Percentiles rank a stretch among this genome's conserved stretches.
phyloP scores from a whole-genome alignment of 2,329 filamentous ascomycete species.

The Penicillium fuscoglaucum region DNA sequence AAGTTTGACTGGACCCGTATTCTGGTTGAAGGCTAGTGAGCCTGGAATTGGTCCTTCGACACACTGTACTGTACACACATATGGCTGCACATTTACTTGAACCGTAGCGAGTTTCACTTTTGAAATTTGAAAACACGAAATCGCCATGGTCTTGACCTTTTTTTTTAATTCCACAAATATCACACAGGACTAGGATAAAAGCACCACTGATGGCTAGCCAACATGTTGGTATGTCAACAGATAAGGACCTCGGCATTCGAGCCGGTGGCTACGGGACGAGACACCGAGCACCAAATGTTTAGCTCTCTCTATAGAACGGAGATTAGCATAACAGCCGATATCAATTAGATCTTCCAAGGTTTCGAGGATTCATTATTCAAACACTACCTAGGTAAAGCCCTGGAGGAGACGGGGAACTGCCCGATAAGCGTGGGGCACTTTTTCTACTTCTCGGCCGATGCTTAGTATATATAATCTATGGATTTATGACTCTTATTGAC shows the following conservation, averaged over 20 bases:
- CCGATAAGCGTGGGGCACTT: slow-evolving; percentile 16
- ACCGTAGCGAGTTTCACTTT: not conserved
- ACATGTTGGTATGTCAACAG: not conserved
- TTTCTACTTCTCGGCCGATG: slow-evolving; percentile 18
- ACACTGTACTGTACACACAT: not conserved
- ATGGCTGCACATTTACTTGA: not conserved
- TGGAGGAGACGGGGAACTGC: slow-evolving; percentile 14
- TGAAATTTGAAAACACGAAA: not conserved
- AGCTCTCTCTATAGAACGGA: not conserved
- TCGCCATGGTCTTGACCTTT: not conserved
- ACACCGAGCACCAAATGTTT: not conserved
- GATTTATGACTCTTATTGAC: slow-evolving; percentile 9
- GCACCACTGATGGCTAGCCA: not conserved
- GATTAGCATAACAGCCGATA: not conserved
- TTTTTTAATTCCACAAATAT: not conserved
- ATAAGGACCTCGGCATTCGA: not conserved
- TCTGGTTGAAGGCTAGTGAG: slow-evolving; percentile 50
- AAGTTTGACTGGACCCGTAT: slow-evolving; percentile 87
- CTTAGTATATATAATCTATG: slow-evolving; percentile 6
- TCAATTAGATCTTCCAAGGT: too few species aligned
- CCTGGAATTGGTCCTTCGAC: not conserved
- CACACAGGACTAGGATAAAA: not conserved
- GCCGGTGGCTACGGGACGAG: not conserved
- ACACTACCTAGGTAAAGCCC: not conserved
- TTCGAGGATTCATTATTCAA: not conserved